Evolutionary conservation across 202 grass and related monocot genomes (phyloP).

Genomic region (Panicum virgatum): DNA sequence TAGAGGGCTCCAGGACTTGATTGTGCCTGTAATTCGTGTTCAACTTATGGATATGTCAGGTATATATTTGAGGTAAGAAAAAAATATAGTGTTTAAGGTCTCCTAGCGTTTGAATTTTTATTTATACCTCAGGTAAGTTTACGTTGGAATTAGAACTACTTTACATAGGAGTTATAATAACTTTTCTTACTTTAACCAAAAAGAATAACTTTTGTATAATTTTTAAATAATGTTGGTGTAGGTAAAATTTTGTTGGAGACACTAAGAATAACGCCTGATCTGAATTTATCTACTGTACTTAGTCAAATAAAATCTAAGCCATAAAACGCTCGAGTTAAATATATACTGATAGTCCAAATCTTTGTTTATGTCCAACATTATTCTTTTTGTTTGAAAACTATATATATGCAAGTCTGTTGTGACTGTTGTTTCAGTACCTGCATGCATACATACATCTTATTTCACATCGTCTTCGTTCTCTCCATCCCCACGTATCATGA

Average conservation of each 20-base stretch:
- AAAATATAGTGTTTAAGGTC: neutral
- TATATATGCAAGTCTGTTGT: too few relatives aligned
- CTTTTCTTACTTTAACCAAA: neutral
- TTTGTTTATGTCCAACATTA: constrained; percentile 16
- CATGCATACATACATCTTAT: constrained; percentile 1
- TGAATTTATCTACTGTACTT: neutral
- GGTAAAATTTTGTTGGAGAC: neutral
- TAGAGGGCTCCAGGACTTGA: neutral
- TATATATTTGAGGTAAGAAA: neutral
- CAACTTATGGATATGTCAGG: neutral
- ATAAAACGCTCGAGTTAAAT: neutral
- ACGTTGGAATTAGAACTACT: neutral
- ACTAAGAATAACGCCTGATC: neutral
- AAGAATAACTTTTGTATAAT: neutral
- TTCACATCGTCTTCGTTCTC: neutral
- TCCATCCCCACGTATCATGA: neutral
- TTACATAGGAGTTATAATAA: neutral
- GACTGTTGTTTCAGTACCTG: too few relatives aligned
- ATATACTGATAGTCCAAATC: neutral
- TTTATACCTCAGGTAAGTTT: neutral
- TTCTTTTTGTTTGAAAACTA: constrained; percentile 15
- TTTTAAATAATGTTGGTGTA: neutral
- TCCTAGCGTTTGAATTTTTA: neutral
- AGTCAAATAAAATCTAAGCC: neutral
- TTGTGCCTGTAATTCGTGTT: neutral